Conservation (phyloP, 805 yeast genomes). For the Yamadazyma ubonensis region DNA sequence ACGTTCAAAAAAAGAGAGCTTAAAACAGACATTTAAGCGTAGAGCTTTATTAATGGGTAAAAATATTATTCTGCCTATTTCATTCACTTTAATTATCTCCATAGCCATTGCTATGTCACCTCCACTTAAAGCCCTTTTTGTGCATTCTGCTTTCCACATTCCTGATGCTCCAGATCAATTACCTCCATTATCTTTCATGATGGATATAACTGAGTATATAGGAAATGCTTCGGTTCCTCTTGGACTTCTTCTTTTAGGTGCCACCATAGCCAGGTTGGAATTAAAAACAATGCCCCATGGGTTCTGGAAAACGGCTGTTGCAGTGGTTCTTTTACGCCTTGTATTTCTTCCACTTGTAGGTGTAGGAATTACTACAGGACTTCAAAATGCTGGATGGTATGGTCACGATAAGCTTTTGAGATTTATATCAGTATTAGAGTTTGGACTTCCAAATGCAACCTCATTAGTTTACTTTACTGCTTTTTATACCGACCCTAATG, state of each 20-base stretch:
- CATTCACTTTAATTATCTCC: constrained; percentile 65
- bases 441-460: constrained; percentile 86
- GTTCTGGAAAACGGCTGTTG: constrained; percentile 64
- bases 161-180: constrained; percentile 78
- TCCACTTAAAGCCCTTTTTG: constrained; percentile 65
- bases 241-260: constrained; percentile 81
- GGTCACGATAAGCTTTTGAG: constrained; percentile 58
- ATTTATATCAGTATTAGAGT: constrained; percentile 71
- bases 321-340: constrained; percentile 57
- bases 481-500: constrained; percentile 68
- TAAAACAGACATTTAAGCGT: constrained; percentile 7
- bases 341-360: constrained; percentile 81
- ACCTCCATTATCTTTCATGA: constrained; percentile 81
- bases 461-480: constrained; percentile 87
- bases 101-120: constrained; percentile 80
- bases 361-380: constrained; percentile 53
- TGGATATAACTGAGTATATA: constrained; percentile 76
- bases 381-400: constrained; percentile 63
- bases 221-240: constrained; percentile 89
- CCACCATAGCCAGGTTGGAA: constrained; percentile 76
- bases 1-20: neutral
- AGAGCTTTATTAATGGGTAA: constrained; percentile 24
- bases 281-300: constrained; percentile 63
- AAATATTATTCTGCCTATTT: constrained; percentile 68
- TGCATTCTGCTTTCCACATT: constrained; percentile 36